These are phyloP conservation scores for Peniophora sp. DNA, from an alignment of 1,284 basidiomycete genomes.

Conservation along the genomic window DNA sequence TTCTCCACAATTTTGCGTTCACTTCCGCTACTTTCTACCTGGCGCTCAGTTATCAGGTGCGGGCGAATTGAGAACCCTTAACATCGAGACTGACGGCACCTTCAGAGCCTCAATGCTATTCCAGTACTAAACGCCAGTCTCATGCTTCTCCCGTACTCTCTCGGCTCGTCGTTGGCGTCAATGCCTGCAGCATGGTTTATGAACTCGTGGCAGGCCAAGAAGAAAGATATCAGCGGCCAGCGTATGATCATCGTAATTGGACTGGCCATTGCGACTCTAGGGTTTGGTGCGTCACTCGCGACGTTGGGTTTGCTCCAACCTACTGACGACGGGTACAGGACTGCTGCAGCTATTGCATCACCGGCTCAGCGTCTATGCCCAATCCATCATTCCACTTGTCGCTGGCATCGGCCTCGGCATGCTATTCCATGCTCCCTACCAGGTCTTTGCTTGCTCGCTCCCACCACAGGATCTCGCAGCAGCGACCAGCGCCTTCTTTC, in stretches of 20 bases:
- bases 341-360: constrained; percentile 56
- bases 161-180: constrained; percentile 72
- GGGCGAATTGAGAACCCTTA: constrained; percentile 9
- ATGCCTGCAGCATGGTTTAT: constrained; percentile 77
- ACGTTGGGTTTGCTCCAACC: constrained; percentile 11
- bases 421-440: constrained; percentile 76
- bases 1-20: constrained; percentile 75
- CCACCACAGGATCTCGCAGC: constrained; percentile 60
- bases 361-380: not conserved
- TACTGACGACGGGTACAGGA: constrained; percentile 31
- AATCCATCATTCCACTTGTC: constrained; percentile 47
- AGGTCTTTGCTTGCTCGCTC: constrained; percentile 61
- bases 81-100: not conserved
- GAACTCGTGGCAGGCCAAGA: constrained; percentile 48
- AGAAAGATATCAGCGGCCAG: constrained; percentile 51
- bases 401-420: constrained; percentile 74
- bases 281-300: constrained; percentile 52
- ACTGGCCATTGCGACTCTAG: constrained; percentile 52
- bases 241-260: constrained; percentile 56
- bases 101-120: constrained; percentile 41
- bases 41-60: constrained; percentile 70
- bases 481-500: constrained; percentile 75
- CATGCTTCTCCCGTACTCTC: constrained; percentile 69
- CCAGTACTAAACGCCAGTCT: constrained; percentile 65
- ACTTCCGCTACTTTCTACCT: constrained; percentile 79